Evolutionary conservation across 352 stramenopile genomes (phyloP), one percentile per base, ranked within the genome.

Genomic region (Globisporangium camurandrum): DNA sequence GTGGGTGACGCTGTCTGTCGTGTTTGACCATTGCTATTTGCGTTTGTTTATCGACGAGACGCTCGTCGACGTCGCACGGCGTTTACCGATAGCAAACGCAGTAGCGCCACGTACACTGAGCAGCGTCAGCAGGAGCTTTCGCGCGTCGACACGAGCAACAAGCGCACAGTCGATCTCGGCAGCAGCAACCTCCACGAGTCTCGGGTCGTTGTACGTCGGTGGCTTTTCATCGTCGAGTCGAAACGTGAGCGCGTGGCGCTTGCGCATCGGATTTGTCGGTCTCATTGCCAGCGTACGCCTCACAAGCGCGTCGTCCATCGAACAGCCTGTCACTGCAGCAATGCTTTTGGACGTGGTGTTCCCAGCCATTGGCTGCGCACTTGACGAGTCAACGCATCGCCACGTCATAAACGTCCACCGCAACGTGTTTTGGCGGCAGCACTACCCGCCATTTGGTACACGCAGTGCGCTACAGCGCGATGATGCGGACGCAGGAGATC

Each of bases 401-500:
- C 65, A 77, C 20, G 30, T 47, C 3, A 48, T 85, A 11, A 62
- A 62, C 14, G 57, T 49, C 4, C 69, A 79, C 41, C 56, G 76
- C 16, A 86, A 71, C 39, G 61, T 88, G 0, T 84, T 86, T 20
- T 88, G 76, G 76, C 52, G 75, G 14, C 61, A 56, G 41, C 39
- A 48, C 27, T 79, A 69, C 42, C 75, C 70, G 34, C 59, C 70
- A 7, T 65, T 79, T 20, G 56, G 46, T 11, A 9, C 16, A 24
- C n/a, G 17, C 16, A 24, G 1, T 20, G 14, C 17, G 33, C 8
- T 20, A 1, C 33, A 39, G 33, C 19, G 12, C 33, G 12, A 2
- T 39, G 33, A 17, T 17, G 12, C 6, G 2, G 14, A 30, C 37
- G 17, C 26, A 23, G 31, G 28, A 22, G 4, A n/a, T n/a, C 34